A percentile compares a stretch with the other conserved stretches of the same genome.
phyloP scores from a whole-genome alignment of 163 green algal genomes.

The Chlamydomonas reinhardtii region DNA sequence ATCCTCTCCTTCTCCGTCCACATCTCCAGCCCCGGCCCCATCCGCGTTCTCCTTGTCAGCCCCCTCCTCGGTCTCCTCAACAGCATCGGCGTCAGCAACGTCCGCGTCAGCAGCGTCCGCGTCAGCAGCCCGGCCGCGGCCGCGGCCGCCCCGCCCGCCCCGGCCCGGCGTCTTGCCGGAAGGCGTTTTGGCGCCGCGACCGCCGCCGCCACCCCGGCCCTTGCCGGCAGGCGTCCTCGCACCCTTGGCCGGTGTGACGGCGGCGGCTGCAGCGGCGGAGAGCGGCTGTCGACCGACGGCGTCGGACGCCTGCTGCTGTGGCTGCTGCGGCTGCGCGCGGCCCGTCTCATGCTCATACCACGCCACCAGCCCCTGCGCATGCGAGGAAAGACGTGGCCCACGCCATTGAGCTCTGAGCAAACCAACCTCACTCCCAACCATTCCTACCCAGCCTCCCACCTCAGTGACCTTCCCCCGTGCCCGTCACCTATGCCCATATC shows the following conservation, averaged over 20 bases:
- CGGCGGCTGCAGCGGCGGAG: background rate
- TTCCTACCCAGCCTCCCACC: too few species aligned
- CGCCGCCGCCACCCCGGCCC: background rate
- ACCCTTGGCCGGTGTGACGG: conserved; percentile 3
- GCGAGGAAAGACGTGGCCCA: background rate
- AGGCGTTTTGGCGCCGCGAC: conserved; percentile 28
- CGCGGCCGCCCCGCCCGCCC: background rate
- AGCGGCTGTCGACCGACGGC: background rate
- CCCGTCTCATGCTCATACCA: conserved; percentile 48
- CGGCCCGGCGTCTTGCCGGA: background rate
- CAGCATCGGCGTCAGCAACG: background rate
- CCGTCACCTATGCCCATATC: too few species aligned
- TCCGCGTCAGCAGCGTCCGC: background rate
- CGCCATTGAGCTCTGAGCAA: too few species aligned
- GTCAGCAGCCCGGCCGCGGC: background rate
- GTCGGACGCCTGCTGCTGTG: too few species aligned
- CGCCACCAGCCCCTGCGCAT: conserved; percentile 10
- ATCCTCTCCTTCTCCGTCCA: background rate
- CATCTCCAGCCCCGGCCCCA: background rate
- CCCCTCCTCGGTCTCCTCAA: background rate
- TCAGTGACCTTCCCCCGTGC: too few species aligned
- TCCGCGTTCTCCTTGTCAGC: background rate
- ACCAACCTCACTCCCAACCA: too few species aligned
- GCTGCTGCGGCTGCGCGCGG: background rate
- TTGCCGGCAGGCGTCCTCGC: conserved; percentile 8